These are phyloP conservation scores for Mortierella sp. DNA, from an alignment of 371 early-diverging fungal genomes.

Conservation along the genomic window DNA sequence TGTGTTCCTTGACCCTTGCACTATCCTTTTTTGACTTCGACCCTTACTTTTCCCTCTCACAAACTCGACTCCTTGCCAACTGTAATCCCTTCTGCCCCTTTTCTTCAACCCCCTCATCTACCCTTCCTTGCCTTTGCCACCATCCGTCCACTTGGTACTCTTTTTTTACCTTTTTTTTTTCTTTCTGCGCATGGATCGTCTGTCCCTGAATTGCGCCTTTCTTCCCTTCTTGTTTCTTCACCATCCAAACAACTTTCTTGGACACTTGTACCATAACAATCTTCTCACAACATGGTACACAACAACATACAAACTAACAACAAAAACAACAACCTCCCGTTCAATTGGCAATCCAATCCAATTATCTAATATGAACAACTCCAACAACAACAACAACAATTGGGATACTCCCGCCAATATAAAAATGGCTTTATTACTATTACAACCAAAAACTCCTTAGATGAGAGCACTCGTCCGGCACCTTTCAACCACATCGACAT, in stretches of 20 bases:
- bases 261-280: neutral
- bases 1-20: neutral
- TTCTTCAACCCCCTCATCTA: neutral
- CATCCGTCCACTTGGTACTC: neutral
- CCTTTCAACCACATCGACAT: conserved; percentile 17
- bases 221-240: neutral
- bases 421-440: conserved; percentile 3
- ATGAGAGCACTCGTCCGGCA: conserved; percentile 43
- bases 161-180: neutral
- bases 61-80: neutral
- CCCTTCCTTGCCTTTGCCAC: neutral
- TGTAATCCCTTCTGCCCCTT: neutral
- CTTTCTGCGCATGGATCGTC: conserved; percentile 6
- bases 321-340: neutral
- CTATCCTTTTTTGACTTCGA: neutral
- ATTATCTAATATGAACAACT: neutral
- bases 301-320: neutral
- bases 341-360: neutral
- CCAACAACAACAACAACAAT: neutral
- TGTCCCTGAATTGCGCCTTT: conserved; percentile 2
- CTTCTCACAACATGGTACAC: neutral
- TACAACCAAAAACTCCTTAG: conserved; percentile 10
- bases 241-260: neutral
- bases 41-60: neutral
- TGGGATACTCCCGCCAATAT: neutral